These are phyloP conservation scores for Podila epicladia DNA, from an alignment of 192 early-diverging fungal species.

Conservation along the genomic window DNA sequence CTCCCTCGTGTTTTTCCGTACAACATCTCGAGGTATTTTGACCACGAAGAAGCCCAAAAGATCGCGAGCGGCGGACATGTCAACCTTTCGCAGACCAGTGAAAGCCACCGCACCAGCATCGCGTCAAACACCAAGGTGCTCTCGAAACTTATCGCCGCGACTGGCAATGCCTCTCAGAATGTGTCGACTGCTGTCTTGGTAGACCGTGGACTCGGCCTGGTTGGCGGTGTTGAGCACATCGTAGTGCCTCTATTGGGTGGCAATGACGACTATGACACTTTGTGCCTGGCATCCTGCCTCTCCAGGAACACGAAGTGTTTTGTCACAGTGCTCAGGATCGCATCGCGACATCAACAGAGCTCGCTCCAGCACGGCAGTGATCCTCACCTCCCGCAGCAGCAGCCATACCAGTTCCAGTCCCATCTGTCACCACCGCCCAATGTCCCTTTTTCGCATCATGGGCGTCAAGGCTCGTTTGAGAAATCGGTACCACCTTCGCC, in stretches of 20 bases:
- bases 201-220: slow-evolving; percentile 50
- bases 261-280: slow-evolving; percentile 75
- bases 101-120: slow-evolving; percentile 80
- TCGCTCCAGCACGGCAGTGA: neutral
- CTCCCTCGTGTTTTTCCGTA: slow-evolving; percentile 25
- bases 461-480: neutral
- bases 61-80: slow-evolving; percentile 44
- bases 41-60: slow-evolving; percentile 47
- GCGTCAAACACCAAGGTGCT: slow-evolving; percentile 53
- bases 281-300: slow-evolving; percentile 65
- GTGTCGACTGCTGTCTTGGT: slow-evolving; percentile 49
- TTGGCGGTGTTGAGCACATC: slow-evolving; percentile 59
- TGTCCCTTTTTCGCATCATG: neutral
- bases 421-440: neutral
- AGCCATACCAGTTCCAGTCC: neutral
- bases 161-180: slow-evolving; percentile 12
- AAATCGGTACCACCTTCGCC: neutral
- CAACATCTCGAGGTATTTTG: slow-evolving; percentile 39
- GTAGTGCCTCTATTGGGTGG: slow-evolving; percentile 80
- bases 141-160: slow-evolving; percentile 41
- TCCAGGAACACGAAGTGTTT: slow-evolving; percentile 56
- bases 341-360: slow-evolving; percentile 14
- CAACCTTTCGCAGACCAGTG: slow-evolving; percentile 53
- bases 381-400: neutral
- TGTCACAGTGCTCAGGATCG: slow-evolving; percentile 62